These are phyloP conservation scores for Pascua guehoae DNA, from an alignment of 1,284 basidiomycete species.

Conservation along the genomic window DNA sequence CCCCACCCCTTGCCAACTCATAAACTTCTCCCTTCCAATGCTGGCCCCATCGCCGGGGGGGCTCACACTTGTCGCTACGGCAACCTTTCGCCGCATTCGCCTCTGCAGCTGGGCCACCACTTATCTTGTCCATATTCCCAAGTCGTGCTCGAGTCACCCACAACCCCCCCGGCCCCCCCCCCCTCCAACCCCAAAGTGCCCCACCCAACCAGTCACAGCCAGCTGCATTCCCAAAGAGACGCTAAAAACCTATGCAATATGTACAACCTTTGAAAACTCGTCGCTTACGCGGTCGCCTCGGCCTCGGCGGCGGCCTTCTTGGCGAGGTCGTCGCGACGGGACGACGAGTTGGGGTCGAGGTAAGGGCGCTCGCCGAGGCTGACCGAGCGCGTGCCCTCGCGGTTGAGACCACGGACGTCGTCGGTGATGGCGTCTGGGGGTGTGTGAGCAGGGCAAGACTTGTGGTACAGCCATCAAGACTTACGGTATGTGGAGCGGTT, in stretches of 20 bases:
- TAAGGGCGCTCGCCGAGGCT: slow-evolving; percentile 63
- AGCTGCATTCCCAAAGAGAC: not conserved
- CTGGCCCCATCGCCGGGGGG: too few relatives aligned
- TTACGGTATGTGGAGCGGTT: slow-evolving; percentile 40
- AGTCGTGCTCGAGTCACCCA: too few relatives aligned
- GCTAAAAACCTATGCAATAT: not conserved
- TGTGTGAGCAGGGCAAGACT: too few relatives aligned
- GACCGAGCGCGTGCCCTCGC: slow-evolving; percentile 61
- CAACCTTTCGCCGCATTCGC: too few relatives aligned
- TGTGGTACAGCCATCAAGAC: not conserved
- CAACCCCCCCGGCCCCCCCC: too few relatives aligned
- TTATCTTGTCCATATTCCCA: too few relatives aligned
- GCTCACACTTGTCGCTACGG: too few relatives aligned
- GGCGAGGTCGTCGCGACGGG: slow-evolving; percentile 21
- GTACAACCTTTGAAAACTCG: not conserved
- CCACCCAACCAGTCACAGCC: too few relatives aligned
- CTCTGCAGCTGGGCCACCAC: too few relatives aligned
- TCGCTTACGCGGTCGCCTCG: not conserved
- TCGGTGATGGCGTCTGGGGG: slow-evolving; percentile 39
- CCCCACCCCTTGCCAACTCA: too few relatives aligned
- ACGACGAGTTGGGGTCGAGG: slow-evolving; percentile 45
- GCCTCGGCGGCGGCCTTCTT: slow-evolving; percentile 5
- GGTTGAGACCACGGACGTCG: slow-evolving; percentile 53
- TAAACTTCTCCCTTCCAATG: too few relatives aligned
- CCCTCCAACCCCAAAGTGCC: too few relatives aligned